phyloP scores from a whole-genome alignment of 2,329 filamentous ascomycete genomes.

The Talaromyces sp. region DNA sequence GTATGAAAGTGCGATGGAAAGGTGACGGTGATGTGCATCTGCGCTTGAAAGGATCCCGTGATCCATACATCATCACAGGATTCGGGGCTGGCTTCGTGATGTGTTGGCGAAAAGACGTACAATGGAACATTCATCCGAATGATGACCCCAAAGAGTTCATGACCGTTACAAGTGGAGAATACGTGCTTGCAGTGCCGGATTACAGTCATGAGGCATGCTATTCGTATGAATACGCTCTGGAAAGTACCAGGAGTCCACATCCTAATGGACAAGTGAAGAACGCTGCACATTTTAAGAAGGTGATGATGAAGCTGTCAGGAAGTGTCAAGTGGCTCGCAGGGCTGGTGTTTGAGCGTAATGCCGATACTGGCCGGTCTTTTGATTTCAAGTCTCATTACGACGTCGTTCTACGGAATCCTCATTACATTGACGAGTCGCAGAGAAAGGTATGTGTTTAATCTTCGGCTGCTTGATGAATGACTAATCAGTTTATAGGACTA shows the following conservation, averaged over 20 bases:
- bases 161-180: conserved; percentile 92
- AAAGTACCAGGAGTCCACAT: conserved; percentile 56
- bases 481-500: conserved; percentile 52
- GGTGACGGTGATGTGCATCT: conserved; percentile 94
- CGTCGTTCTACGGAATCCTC: conserved; percentile 77
- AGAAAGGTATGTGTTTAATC: conserved; percentile 43
- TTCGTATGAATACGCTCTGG: conserved; percentile 43
- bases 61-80: conserved; percentile 90
- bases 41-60: conserved; percentile 81
- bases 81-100: conserved; percentile 93
- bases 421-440: conserved; percentile 60
- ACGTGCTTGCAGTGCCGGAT: conserved; percentile 89
- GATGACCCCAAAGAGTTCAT: conserved; percentile 91
- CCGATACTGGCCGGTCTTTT: conserved; percentile 73
- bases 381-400: conserved; percentile 91
- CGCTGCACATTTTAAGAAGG: conserved; percentile 91
- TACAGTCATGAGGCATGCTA: conserved; percentile 83
- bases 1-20: conserved; percentile 85
- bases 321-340: conserved; percentile 92
- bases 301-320: conserved; percentile 96
- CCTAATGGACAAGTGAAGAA: conserved; percentile 64
- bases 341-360: conserved; percentile 84
- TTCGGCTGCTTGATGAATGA: not conserved
- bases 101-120: conserved; percentile 96
- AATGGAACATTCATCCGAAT: conserved; percentile 77